Base-by-base conservation (phyloP, 2,329 filamentous ascomycete genomes). In the Exophiala lecanii-corni region DNA sequence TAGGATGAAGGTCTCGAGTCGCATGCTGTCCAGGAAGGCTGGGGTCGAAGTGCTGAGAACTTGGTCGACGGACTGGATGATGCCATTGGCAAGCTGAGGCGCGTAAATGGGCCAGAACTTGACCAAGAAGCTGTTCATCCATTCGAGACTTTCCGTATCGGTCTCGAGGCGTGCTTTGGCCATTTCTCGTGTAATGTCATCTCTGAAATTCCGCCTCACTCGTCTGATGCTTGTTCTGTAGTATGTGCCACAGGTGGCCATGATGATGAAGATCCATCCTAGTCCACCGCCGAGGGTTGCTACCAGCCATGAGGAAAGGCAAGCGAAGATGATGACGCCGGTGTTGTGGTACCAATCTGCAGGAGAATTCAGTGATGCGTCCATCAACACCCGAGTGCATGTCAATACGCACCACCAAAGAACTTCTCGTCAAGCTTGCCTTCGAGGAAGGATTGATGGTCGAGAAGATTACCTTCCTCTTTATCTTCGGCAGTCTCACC, bases 41-140 rank as follows among this genome's bases (percentile, higher is more conserved):
- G 92, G 92, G 0, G 89, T 97, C 2, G 89, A 82, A 0, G 86
- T 89, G 60, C 89, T 96, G 43, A 98, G 73, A 38, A 98, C 89
- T 70, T 97, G 92, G 59, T 98, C 92, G 36, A 97, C 92, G 0
- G 89, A 89, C 63, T 82, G 88, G 66, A 97, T 86, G 57, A 98
- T 85, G 16, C 88, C 94, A 55, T 92, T 81, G 48, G 89, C 91
- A 9, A 98, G 78, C 7, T 97, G 87, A 1, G 92, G 92, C 42
- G 92, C 88, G 63, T 95, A 97, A 59, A 98, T 98, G 50, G 92
- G 92, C 92, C 92, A 98, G 70, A 98, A 98, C 64, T 98, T 98
- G 68, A 94, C 81, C 57, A 98, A 64, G 70, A 98, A 98, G 57
- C 88, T 94, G 73, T 98, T 98, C 65, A 98, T 97, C 92, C 92